These are phyloP conservation scores for Colletotrichum neosansevieriae DNA, from an alignment of 2,329 filamentous ascomycete genomes.

Conservation along the genomic window DNA sequence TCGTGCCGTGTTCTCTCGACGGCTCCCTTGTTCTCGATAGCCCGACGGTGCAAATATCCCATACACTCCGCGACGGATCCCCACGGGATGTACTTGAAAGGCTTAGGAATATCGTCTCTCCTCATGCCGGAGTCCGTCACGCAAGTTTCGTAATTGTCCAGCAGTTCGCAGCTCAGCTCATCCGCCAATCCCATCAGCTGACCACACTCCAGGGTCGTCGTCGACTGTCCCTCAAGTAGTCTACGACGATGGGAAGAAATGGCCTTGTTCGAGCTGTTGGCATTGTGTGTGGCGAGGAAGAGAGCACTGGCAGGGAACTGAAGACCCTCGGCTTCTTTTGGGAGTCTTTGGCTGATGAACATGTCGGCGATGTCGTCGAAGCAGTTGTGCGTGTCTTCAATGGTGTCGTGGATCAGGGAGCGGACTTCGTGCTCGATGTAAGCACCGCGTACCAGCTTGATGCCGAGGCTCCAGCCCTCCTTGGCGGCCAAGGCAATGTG, in stretches of 20 bases:
- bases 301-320: conserved; percentile 70
- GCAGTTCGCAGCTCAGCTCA: conserved; percentile 80
- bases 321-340: conserved; percentile 44
- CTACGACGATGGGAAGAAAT: conserved; percentile 70
- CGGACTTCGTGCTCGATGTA: conserved; percentile 79
- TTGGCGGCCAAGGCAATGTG: conserved; percentile 71
- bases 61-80: conserved; percentile 42
- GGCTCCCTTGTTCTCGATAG: conserved; percentile 42
- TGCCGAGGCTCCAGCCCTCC: conserved; percentile 75
- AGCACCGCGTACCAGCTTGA: conserved; percentile 82
- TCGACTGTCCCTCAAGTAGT: conserved; percentile 58
- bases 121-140: conserved; percentile 28
- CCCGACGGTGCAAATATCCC: conserved; percentile 42
- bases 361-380: conserved; percentile 80
- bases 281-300: conserved; percentile 88
- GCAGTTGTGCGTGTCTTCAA: conserved; percentile 75
- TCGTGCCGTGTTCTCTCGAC: conserved; percentile 43
- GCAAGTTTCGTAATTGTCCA: conserved; percentile 44
- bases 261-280: conserved; percentile 60
- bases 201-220: conserved; percentile 54
- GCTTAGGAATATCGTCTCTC: conserved; percentile 34
- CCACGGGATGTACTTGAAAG: conserved; percentile 44
- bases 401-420: conserved; percentile 78
- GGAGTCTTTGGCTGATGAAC: conserved; percentile 72
- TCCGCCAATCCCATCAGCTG: conserved; percentile 81